These are phyloP conservation scores for Chaetomium globosum DNA, from an alignment of 2,329 filamentous ascomycete genomes.

Conservation along the genomic window DNA sequence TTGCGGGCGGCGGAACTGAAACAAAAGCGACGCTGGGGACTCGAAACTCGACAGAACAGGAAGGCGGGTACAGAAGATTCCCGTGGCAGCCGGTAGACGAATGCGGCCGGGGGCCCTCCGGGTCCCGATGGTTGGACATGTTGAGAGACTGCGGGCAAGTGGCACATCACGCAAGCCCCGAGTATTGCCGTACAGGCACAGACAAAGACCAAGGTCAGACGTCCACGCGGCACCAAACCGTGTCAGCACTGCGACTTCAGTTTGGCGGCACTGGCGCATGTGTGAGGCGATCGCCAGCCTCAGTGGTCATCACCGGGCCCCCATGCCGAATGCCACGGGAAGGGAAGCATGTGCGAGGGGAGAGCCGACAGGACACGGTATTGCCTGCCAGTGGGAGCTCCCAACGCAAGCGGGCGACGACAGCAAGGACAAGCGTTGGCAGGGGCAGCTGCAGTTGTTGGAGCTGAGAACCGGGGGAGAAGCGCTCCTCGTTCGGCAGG, in stretches of 20 bases:
- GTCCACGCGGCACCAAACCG: background rate
- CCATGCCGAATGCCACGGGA: conserved; percentile 8
- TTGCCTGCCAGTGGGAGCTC: background rate
- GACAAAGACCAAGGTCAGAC: conserved; percentile 5
- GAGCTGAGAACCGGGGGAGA: background rate
- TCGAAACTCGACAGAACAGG: conserved; percentile 22
- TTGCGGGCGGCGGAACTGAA: conserved; percentile 29
- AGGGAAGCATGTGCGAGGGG: background rate
- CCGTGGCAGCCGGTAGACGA: background rate
- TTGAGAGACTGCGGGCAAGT: conserved; percentile 17
- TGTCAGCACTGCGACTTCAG: conserved; percentile 13
- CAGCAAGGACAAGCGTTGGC: background rate
- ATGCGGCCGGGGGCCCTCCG: background rate
- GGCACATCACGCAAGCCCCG: conserved; percentile 25
- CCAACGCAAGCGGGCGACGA: background rate
- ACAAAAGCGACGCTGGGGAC: conserved; percentile 29
- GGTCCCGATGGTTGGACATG: conserved; percentile 6
- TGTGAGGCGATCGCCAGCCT: conserved; percentile 7
- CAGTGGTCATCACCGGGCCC: background rate
- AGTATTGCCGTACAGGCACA: conserved; percentile 14
- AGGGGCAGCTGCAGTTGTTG: background rate
- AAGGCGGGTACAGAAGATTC: conserved; percentile 15
- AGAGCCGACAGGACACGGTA: background rate
- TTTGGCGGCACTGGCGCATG: conserved; percentile 8
- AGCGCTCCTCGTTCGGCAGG: background rate